phyloP scores from a whole-genome alignment of 2,329 filamentous ascomycete genomes.

The Botrytis porri region DNA sequence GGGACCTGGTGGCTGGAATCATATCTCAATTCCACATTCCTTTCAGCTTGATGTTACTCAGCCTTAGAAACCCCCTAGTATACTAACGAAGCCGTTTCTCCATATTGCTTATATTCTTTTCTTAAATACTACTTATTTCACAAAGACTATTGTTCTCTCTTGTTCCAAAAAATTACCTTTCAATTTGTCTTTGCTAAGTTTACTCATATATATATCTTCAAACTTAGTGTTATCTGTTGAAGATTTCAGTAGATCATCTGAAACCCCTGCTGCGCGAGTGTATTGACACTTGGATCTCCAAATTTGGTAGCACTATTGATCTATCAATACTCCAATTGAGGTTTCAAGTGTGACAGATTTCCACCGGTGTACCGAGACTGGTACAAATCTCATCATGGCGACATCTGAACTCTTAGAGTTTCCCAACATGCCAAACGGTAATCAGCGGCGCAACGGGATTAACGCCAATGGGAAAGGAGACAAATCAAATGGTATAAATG shows the following conservation, averaged over 20 bases:
- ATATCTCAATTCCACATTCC: conserved; percentile 14
- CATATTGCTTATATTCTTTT: not conserved
- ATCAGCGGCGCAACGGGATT: not conserved
- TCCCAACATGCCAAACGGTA: not conserved
- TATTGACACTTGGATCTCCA: not conserved
- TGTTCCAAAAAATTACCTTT: not conserved
- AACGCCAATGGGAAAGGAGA: not conserved
- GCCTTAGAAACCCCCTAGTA: conserved; percentile 1
- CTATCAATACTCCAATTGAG: not conserved
- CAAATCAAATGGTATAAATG: not conserved
- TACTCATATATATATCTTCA: not conserved
- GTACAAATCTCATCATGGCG: conserved; percentile 12
- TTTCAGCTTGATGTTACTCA: conserved; percentile 19
- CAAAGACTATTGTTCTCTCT: conserved; percentile 4
- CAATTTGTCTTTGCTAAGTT: not conserved
- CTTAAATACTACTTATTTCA: conserved; percentile 6
- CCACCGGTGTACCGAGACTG: conserved; percentile 5
- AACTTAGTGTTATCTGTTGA: not conserved
- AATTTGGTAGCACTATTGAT: not conserved
- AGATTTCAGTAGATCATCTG: not conserved
- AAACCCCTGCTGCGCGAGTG: not conserved
- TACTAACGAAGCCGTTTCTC: conserved; percentile 11
- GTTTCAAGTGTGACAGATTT: not conserved
- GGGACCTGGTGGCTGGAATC: conserved; percentile 10
- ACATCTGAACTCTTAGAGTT: not conserved